Evolutionary conservation across 2,329 filamentous ascomycete species (phyloP).

Genomic region (Chaetomium sp.): DNA sequence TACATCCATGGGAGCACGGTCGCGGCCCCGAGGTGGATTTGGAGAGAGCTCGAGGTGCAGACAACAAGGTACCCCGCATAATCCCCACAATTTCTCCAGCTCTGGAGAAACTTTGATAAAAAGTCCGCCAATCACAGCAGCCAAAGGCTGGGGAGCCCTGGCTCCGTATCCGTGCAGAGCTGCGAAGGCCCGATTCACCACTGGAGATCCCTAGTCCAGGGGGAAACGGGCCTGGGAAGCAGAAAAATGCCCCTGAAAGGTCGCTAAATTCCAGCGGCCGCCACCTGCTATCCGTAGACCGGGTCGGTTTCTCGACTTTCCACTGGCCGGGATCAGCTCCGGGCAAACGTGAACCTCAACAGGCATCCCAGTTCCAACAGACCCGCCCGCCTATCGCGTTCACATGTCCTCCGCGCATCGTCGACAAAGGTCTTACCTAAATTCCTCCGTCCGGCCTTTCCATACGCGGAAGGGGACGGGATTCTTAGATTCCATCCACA

Average conservation of each 20-base stretch:
- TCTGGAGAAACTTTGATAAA: constrained; percentile 33
- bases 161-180: constrained; percentile 17
- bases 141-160: not conserved
- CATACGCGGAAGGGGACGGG: constrained; percentile 15
- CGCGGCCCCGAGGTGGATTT: constrained; percentile 8
- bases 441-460: constrained; percentile 25
- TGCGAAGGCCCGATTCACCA: not conserved
- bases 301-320: not conserved
- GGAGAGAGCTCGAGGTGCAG: constrained; percentile 7
- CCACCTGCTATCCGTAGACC: not conserved
- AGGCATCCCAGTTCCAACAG: constrained; percentile 14
- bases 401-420: constrained; percentile 4
- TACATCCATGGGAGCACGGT: constrained; percentile 8
- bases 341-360: not conserved
- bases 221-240: not conserved
- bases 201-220: not conserved
- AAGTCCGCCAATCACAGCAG: constrained; percentile 35
- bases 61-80: constrained; percentile 28
- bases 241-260: constrained; percentile 1
- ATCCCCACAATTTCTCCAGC: constrained; percentile 34
- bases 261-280: constrained; percentile 13
- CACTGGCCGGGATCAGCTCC: not conserved
- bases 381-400: not conserved
- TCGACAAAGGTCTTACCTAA: constrained; percentile 1
- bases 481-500: constrained; percentile 30